Conservation (phyloP, 345 rosid genomes). For the Cardamine occulta region DNA sequence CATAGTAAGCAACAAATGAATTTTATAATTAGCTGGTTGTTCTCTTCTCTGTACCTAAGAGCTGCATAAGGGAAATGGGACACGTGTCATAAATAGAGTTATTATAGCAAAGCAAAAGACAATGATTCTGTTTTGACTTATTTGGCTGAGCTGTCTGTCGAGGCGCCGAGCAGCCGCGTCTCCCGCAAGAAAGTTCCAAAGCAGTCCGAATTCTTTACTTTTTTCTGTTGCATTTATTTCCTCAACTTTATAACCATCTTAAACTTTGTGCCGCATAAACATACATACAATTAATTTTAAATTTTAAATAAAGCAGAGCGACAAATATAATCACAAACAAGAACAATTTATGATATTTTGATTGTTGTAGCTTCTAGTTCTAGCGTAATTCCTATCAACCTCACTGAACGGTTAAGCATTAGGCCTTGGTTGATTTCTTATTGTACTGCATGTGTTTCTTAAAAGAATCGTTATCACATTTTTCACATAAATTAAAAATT, state of each 20-base stretch:
- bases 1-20: not conserved
- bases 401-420: no score
- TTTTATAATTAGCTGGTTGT: constrained; percentile 7
- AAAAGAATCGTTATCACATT: no score
- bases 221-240: constrained; percentile 2
- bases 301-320: not conserved
- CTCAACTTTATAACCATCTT: not conserved
- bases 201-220: not conserved
- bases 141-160: constrained; percentile 31
- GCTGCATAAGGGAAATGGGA: not conserved
- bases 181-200: constrained; percentile 33
- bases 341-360: not conserved
- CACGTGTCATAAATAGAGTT: constrained; percentile 25
- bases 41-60: constrained; percentile 20
- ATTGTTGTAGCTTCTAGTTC: not conserved
- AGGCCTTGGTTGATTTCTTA: no score
- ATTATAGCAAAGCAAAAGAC: not conserved
- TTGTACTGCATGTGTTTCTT: no score
- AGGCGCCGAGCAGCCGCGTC: constrained; percentile 45
- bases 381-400: no score
- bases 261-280: constrained; percentile 20
- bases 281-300: not conserved
- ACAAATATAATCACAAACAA: not conserved
- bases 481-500: no score
- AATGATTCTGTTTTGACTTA: constrained; percentile 39